Base-by-base conservation (phyloP, 306 rosid genomes). In the Cajanus cajan region DNA sequence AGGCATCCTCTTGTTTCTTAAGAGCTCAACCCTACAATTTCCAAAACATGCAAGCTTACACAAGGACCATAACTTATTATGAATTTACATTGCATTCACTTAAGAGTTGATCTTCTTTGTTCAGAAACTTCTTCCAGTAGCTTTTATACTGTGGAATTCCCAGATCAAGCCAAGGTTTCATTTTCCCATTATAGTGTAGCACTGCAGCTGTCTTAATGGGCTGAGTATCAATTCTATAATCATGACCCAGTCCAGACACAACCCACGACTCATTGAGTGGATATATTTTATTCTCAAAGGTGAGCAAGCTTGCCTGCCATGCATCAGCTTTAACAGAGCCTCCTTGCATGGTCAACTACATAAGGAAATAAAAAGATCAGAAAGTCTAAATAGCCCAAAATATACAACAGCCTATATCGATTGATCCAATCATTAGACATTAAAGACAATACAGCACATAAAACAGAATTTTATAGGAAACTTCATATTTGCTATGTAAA, bases 161-260 rank as follows among this genome's bases (percentile, higher is more conserved):
- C 89, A 95, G 82, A 79, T 95, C 98, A 63, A 94, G 92, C 98
- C 98, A 94, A 50, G 98, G 98, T 80, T 94, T 94, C 97, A 94
- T 92, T 77, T 95, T 87, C 61, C 98, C 98, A 36, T 95, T 95
- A 66, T 91, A 95, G 87, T 95, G 98, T 89, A 95, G 82, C 36
- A 91, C 90, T 4, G 76, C 68, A 71, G 85, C 85, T 50, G 67
- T 66, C 71, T 80, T 86, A 65, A 79, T 45, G 76, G 73, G 66
- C 7, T 64, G 80, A 44, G 80, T 52, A 57, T 70, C 89, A 78
- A 87, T 33, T 18, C 65, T 76, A 71, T 95, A 92, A 87, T 91
- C 92, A 76, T 95, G 84, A 84, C 98, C 98, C 40, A 95, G 78
- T 64, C 98, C 98, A 50, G 91, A 91, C 69, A 85, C 48, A 77